These are phyloP conservation scores for Sclerotinia subarctica DNA, from an alignment of 2,329 filamentous ascomycete genomes.

Conservation along the genomic window DNA sequence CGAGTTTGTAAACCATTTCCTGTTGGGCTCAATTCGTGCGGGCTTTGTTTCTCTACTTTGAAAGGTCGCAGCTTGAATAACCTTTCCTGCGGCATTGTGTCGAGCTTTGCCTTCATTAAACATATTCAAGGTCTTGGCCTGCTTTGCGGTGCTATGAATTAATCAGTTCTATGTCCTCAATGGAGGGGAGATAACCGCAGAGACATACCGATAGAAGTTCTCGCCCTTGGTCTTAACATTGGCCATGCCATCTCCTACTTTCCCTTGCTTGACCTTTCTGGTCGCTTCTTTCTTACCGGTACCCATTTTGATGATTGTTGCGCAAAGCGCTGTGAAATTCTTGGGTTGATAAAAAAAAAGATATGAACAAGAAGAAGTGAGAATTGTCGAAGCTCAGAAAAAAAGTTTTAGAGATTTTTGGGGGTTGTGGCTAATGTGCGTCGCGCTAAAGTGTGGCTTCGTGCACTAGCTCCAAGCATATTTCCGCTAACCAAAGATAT, in stretches of 20 bases:
- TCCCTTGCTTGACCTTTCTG: slow-evolving; percentile 81
- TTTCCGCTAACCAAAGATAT: slow-evolving; percentile 26
- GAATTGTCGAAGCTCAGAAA: slow-evolving; percentile 23
- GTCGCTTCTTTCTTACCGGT: slow-evolving; percentile 86
- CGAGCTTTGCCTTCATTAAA: slow-evolving; percentile 82
- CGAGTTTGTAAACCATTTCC: slow-evolving; percentile 98
- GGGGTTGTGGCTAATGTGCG: slow-evolving; percentile 26
- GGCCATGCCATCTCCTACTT: slow-evolving; percentile 78
- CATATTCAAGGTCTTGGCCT: slow-evolving; percentile 84
- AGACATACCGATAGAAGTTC: slow-evolving; percentile 84
- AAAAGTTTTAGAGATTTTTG: slow-evolving; percentile 29
- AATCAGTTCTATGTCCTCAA: slow-evolving; percentile 15
- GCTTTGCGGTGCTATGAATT: slow-evolving; percentile 63
- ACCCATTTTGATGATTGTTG: slow-evolving; percentile 60
- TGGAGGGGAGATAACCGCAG: slow-evolving; percentile 8
- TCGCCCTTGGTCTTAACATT: slow-evolving; percentile 95
- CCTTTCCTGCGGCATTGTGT: slow-evolving; percentile 77
- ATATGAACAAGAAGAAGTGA: slow-evolving; percentile 28
- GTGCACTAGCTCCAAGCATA: slow-evolving; percentile 17
- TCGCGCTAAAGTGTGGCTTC: slow-evolving; percentile 26
- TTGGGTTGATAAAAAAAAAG: slow-evolving; percentile 16
- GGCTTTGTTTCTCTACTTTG: slow-evolving; percentile 79
- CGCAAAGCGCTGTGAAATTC: slow-evolving; percentile 26
- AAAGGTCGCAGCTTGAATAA: slow-evolving; percentile 78
- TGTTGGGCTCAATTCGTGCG: slow-evolving; percentile 89